A percentile compares a stretch with the other conserved stretches of the same genome.
phyloP scores from a whole-genome alignment of 2,329 filamentous ascomycete genomes.

The Xylaria sp. region DNA sequence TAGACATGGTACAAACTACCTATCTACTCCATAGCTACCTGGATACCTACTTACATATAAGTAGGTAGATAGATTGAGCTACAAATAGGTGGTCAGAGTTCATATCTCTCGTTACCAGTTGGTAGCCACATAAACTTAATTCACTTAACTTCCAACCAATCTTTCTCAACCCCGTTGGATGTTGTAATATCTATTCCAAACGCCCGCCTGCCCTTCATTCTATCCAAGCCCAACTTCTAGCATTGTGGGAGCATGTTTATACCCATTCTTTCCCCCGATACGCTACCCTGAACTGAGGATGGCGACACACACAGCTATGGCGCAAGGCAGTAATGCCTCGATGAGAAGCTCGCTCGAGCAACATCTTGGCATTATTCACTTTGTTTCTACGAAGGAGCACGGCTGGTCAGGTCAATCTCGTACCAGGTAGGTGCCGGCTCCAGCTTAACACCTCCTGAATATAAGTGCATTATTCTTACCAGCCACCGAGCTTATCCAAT shows the following conservation, averaged over 20 bases:
- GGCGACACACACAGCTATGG: slow-evolving; percentile 51
- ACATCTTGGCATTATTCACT: slow-evolving; percentile 55
- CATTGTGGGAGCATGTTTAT: slow-evolving; percentile 7
- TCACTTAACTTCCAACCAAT: background rate
- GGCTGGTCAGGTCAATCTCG: slow-evolving; percentile 57
- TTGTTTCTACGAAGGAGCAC: slow-evolving; percentile 53
- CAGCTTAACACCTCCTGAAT: background rate
- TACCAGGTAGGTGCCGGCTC: slow-evolving; percentile 52
- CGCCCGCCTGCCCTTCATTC: background rate
- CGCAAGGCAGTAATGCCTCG: slow-evolving; percentile 48
- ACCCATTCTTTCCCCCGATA: background rate
- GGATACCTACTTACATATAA: no score
- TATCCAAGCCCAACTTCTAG: background rate
- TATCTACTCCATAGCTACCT: background rate
- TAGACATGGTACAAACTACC: background rate
- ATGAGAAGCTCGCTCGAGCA: slow-evolving; percentile 47
- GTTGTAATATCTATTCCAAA: background rate
- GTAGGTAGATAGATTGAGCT: no score
- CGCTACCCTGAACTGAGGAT: slow-evolving; percentile 32
- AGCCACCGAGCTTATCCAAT: background rate
- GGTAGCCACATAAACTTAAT: background rate
- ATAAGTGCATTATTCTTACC: background rate
- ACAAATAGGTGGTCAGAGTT: background rate
- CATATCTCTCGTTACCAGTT: background rate
- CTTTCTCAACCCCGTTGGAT: background rate